Conservation (phyloP, 345 rosid species). For the Brassica cretica region DNA sequence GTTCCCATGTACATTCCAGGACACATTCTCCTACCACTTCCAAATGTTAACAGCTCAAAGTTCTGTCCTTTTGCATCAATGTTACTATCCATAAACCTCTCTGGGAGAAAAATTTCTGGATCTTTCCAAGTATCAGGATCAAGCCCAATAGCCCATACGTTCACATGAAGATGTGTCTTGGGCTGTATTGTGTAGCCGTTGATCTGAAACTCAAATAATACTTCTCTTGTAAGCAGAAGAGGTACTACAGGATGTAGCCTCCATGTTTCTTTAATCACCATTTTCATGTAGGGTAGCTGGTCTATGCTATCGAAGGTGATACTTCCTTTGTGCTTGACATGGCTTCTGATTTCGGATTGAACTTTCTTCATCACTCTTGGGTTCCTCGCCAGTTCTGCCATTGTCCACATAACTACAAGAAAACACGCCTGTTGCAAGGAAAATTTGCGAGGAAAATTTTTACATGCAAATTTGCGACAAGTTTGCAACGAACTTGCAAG, state of each 20-base stretch:
- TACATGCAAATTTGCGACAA: too few relatives aligned
- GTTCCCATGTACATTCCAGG: conserved; percentile 40
- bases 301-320: conserved; percentile 1
- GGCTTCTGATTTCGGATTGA: conserved; percentile 41
- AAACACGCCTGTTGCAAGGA: too few relatives aligned
- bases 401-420: not conserved
- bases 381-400: not conserved
- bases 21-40: conserved; percentile 50
- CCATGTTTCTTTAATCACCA: conserved; percentile 4
- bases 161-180: conserved; percentile 43
- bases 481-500: too few relatives aligned
- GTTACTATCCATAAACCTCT: conserved; percentile 41
- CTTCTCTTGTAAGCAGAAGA: conserved; percentile 48
- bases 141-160: conserved; percentile 55
- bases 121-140: conserved; percentile 48
- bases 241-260: conserved; percentile 41
- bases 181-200: conserved; percentile 38
- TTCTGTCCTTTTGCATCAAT: conserved; percentile 47
- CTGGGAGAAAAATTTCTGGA: conserved; percentile 41
- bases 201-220: conserved; percentile 39
- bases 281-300: not conserved
- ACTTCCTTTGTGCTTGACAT: not conserved
- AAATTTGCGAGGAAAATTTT: too few relatives aligned
- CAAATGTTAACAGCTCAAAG: conserved; percentile 26
- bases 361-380: conserved; percentile 41